These are phyloP conservation scores for Fusarium haematococcum DNA, from an alignment of 2,329 filamentous ascomycete species.

Conservation along the genomic window DNA sequence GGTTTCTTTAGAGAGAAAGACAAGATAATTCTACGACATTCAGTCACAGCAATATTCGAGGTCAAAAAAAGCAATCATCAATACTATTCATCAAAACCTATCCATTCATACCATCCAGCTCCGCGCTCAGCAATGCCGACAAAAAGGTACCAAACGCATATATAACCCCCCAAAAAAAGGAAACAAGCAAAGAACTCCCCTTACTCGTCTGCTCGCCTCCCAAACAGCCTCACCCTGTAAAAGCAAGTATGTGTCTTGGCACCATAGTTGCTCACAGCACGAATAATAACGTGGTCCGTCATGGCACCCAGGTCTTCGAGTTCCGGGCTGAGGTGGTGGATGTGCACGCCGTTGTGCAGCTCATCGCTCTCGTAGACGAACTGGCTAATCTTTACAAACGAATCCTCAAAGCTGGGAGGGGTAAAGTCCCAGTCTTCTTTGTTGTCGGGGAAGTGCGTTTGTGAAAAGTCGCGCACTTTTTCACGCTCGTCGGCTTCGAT, in stretches of 20 bases:
- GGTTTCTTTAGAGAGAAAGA: neutral
- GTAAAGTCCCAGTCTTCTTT: conserved; percentile 46
- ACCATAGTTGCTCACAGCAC: conserved; percentile 70
- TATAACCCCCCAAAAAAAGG: conserved; percentile 14
- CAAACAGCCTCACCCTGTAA: conserved; percentile 71
- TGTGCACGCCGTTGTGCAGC: conserved; percentile 60
- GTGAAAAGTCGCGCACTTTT: conserved; percentile 58
- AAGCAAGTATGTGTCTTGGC: conserved; percentile 71
- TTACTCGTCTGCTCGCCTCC: conserved; percentile 42
- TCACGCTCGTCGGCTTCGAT: conserved; percentile 59
- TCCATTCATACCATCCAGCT: conserved; percentile 29
- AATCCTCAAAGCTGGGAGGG: conserved; percentile 44
- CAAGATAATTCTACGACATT: neutral
- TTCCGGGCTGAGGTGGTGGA: conserved; percentile 65
- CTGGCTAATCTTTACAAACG: conserved; percentile 68
- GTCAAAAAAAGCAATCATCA: conserved; percentile 1
- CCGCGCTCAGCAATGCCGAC: conserved; percentile 25
- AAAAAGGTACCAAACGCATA: conserved; percentile 9
- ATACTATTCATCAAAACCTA: conserved; percentile 18
- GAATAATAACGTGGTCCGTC: conserved; percentile 66
- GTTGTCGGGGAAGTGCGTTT: conserved; percentile 54
- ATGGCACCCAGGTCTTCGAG: conserved; percentile 59
- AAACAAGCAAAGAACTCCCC: conserved; percentile 11
- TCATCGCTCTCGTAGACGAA: conserved; percentile 65
- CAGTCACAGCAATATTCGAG: neutral